phyloP scores from a whole-genome alignment of 2,329 filamentous ascomycete species.

The Paradendryphiella salina region DNA sequence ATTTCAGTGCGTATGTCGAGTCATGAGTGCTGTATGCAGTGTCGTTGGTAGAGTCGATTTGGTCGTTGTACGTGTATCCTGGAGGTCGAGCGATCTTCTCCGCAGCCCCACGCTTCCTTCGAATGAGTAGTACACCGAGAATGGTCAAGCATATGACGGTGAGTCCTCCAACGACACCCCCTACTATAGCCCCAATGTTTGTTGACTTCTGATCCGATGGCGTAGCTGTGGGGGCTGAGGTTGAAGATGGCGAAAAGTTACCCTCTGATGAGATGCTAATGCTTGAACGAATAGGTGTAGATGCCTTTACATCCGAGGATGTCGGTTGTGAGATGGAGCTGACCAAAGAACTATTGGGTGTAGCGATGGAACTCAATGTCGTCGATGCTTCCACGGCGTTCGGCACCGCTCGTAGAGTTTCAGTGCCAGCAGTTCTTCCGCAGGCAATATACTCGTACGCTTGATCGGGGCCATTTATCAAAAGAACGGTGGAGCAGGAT shows the following conservation, averaged over 20 bases:
- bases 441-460: conserved; percentile 23
- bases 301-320: neutral
- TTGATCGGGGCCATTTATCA: conserved; percentile 19
- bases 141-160: conserved; percentile 14
- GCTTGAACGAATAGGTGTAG: neutral
- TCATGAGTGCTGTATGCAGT: neutral
- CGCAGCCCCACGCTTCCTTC: conserved; percentile 9
- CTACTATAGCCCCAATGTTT: conserved; percentile 14
- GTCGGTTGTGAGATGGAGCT: conserved; percentile 2
- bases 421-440: conserved; percentile 9
- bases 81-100: neutral
- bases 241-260: neutral
- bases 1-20: conserved; percentile 3
- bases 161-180: conserved; percentile 12
- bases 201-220: conserved; percentile 4
- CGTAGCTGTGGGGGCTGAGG: neutral
- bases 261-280: neutral
- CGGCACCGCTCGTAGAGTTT: conserved; percentile 7
- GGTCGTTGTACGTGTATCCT: conserved; percentile 4
- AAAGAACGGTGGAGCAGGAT: conserved; percentile 18
- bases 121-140: conserved; percentile 15
- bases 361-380: conserved; percentile 11
- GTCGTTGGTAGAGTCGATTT: neutral
- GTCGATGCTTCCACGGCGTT: conserved; percentile 10
- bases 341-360: conserved; percentile 3